Evolutionary conservation across 495 filamentous ascomycete genomes (phyloP).

Genomic region (Daldinia decipiens): DNA sequence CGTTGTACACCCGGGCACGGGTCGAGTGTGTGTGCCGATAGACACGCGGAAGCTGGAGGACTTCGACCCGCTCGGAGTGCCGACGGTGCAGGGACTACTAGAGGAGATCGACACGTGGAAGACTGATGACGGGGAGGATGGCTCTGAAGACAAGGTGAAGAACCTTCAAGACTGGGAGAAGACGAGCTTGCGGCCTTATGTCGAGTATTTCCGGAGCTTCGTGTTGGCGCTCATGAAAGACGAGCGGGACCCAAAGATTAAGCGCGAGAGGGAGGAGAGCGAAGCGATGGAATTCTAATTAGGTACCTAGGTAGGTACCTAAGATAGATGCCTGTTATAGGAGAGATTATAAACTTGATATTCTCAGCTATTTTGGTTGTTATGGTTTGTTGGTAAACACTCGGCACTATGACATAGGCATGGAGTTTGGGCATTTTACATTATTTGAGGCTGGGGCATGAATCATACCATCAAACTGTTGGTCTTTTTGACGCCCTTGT

Average conservation of each 20-base stretch:
- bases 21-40: slow-evolving; percentile 94
- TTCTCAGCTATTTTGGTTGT: slow-evolving; percentile 1
- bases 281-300: slow-evolving; percentile 69
- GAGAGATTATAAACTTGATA: background rate
- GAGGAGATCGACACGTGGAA: slow-evolving; percentile 81
- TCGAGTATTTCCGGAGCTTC: slow-evolving; percentile 87
- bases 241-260: slow-evolving; percentile 78
- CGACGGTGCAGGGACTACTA: slow-evolving; percentile 83
- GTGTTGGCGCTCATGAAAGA: slow-evolving; percentile 82
- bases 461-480: slow-evolving; percentile 9
- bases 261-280: slow-evolving; percentile 67
- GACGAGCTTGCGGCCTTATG: slow-evolving; percentile 91
- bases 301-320: too few species aligned
- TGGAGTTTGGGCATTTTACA: slow-evolving; percentile 26
- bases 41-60: slow-evolving; percentile 72
- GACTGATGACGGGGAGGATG: slow-evolving; percentile 42
- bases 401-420: slow-evolving; percentile 21
- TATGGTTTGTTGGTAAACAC: slow-evolving; percentile 4
- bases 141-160: slow-evolving; percentile 49
- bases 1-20: slow-evolving; percentile 94
- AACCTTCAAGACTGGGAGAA: slow-evolving; percentile 89
- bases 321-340: too few species aligned
- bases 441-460: slow-evolving; percentile 11
- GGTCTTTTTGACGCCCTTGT: background rate
- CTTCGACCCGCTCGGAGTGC: slow-evolving; percentile 88